A percentile compares a stretch with the other conserved stretches of the same genome.
phyloP scores from a whole-genome alignment of 108 stramenopile genomes.

The Aurantiochytrium sp. region DNA sequence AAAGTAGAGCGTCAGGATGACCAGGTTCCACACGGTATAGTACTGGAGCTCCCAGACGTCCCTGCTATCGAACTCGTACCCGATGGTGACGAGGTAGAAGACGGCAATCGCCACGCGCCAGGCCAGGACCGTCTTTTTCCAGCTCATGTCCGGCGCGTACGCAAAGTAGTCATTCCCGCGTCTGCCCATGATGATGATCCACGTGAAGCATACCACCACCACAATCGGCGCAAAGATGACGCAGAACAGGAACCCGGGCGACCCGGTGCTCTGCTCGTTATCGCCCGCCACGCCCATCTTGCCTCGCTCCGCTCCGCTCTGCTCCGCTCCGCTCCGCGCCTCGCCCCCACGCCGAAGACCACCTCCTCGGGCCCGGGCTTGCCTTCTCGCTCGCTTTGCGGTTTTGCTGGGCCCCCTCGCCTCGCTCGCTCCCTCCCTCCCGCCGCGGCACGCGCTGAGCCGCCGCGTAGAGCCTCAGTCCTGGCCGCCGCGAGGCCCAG shows the following conservation, averaged over 20 bases:
- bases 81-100: not conserved
- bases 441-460: too few relatives aligned
- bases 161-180: not conserved
- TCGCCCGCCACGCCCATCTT: not conserved
- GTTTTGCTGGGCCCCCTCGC: too few relatives aligned
- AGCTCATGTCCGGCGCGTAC: not conserved
- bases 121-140: not conserved
- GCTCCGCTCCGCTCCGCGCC: too few relatives aligned
- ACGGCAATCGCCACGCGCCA: not conserved
- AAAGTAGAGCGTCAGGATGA: not conserved
- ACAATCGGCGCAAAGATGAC: not conserved
- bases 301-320: too few relatives aligned
- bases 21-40: not conserved
- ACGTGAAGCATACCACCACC: not conserved
- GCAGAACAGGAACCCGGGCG: not conserved
- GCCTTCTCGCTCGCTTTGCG: too few relatives aligned
- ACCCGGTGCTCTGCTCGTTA: not conserved
- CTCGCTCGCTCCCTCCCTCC: too few relatives aligned
- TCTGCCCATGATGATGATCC: not conserved
- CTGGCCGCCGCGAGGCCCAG: too few relatives aligned
- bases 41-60: not conserved
- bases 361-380: too few relatives aligned
- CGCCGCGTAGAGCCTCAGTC: too few relatives aligned
- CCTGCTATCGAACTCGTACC: not conserved
- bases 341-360: too few relatives aligned